Evolutionary conservation across 345 rosid species (phyloP).

Genomic region (Citrus reticulata): DNA sequence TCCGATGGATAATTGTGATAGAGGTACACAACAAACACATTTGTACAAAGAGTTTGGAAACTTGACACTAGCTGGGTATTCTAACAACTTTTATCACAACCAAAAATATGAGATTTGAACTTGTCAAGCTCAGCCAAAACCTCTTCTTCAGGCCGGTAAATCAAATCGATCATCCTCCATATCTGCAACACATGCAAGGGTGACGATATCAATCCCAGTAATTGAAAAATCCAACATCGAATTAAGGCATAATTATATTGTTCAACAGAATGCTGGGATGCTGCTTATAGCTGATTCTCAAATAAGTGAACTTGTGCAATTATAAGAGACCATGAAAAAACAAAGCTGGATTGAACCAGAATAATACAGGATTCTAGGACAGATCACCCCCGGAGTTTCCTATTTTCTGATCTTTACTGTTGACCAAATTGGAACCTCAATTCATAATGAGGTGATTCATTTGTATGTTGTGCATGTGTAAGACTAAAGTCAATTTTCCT

Average conservation of each 20-base stretch:
- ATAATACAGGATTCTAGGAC: background rate
- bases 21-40: too few species aligned
- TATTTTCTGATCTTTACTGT: background rate
- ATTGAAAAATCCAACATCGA: background rate
- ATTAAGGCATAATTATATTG: background rate
- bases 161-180: slow-evolving; percentile 64
- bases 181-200: slow-evolving; percentile 34
- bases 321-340: background rate
- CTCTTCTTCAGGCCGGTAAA: slow-evolving; percentile 57
- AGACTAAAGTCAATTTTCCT: background rate
- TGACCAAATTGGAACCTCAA: background rate
- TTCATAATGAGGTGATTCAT: background rate
- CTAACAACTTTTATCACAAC: slow-evolving; percentile 17
- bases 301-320: background rate
- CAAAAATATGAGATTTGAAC: slow-evolving; percentile 42
- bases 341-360: background rate
- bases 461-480: background rate
- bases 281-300: too few species aligned
- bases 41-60: background rate
- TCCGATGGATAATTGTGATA: background rate
- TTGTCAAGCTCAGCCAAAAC: slow-evolving; percentile 52
- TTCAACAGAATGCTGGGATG: too few species aligned
- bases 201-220: background rate
- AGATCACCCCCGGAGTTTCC: background rate
- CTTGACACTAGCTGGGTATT: background rate